A percentile compares a stretch with the other conserved stretches of the same genome.
phyloP scores from a whole-genome alignment of 768 basidiomycete genomes.

The Suillus ampliporus region DNA sequence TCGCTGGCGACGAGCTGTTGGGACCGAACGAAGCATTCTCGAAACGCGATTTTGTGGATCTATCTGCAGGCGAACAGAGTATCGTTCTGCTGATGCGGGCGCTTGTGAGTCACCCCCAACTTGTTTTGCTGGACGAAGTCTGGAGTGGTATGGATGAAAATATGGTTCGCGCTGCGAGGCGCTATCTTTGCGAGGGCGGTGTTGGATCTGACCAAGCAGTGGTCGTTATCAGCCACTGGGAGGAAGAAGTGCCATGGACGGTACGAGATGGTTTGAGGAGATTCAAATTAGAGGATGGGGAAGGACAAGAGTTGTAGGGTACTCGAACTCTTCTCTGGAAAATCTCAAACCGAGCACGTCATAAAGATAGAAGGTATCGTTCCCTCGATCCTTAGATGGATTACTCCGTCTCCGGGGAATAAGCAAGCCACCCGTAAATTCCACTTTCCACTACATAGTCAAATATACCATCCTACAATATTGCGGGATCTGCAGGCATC shows the following conservation, averaged over 20 bases:
- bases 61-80: slow-evolving; percentile 78
- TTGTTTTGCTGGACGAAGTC: slow-evolving; percentile 90
- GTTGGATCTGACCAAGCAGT: slow-evolving; percentile 70
- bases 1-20: neutral
- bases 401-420: neutral
- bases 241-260: slow-evolving; percentile 89
- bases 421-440: neutral
- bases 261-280: slow-evolving; percentile 54
- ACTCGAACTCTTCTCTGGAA: neutral
- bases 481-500: slow-evolving; percentile 5
- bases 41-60: slow-evolving; percentile 58
- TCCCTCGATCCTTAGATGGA: neutral
- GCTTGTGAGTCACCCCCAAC: slow-evolving; percentile 70
- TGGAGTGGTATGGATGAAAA: slow-evolving; percentile 90
- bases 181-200: slow-evolving; percentile 62
- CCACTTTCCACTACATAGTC: neutral
- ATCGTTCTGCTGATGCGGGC: slow-evolving; percentile 87
- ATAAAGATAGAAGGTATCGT: neutral
- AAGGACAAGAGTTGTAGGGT: slow-evolving; percentile 23
- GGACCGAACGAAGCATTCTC: slow-evolving; percentile 50
- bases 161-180: slow-evolving; percentile 69
- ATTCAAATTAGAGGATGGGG: slow-evolving; percentile 43
- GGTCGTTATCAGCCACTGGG: slow-evolving; percentile 89
- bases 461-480: neutral
- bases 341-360: neutral